Conservation (phyloP, 768 basidiomycete genomes). For the Suillus bovinus region DNA sequence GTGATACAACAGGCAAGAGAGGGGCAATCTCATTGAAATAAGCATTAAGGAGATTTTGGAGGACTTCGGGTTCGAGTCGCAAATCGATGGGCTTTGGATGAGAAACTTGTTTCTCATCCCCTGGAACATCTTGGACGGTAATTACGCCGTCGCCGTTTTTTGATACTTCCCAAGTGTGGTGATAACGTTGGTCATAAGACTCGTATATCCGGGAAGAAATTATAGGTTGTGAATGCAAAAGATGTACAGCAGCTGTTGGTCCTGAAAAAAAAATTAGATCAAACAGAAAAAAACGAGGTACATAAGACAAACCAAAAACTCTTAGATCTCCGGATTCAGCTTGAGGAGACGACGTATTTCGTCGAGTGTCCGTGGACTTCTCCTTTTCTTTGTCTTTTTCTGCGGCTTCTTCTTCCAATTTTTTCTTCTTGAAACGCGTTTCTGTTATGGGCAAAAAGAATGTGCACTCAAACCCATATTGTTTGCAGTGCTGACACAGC, state of each 20-base stretch:
- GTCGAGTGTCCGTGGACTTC: constrained; percentile 28
- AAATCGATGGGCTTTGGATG: constrained; percentile 68
- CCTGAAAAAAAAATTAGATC: constrained; percentile 54
- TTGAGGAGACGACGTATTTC: constrained; percentile 45
- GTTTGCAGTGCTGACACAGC: constrained; percentile 92
- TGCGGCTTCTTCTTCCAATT: constrained; percentile 67
- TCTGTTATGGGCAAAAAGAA: constrained; percentile 99
- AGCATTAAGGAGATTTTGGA: constrained; percentile 84
- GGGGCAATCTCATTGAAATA: constrained; percentile 91
- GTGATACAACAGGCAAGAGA: constrained; percentile 86
- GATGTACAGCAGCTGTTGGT: constrained; percentile 82
- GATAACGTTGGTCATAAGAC: constrained; percentile 83
- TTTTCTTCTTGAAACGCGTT: constrained; percentile 98
- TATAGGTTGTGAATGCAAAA: constrained; percentile 87
- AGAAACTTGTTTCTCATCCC: constrained; percentile 53
- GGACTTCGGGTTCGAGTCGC: constrained; percentile 73
- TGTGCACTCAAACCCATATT: constrained; percentile 91
- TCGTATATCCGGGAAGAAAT: constrained; percentile 86
- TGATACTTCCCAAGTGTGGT: constrained; percentile 86
- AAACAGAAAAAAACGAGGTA: constrained; percentile 13
- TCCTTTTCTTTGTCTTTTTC: constrained; percentile 42
- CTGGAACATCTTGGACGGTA: constrained; percentile 64
- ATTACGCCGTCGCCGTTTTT: constrained; percentile 88
- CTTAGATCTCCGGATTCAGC: constrained; percentile 56
- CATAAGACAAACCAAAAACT: constrained; percentile 54